Evolutionary conservation across 2,329 filamentous ascomycete species (phyloP).

Genomic region (Paecilomyces formosus): DNA sequence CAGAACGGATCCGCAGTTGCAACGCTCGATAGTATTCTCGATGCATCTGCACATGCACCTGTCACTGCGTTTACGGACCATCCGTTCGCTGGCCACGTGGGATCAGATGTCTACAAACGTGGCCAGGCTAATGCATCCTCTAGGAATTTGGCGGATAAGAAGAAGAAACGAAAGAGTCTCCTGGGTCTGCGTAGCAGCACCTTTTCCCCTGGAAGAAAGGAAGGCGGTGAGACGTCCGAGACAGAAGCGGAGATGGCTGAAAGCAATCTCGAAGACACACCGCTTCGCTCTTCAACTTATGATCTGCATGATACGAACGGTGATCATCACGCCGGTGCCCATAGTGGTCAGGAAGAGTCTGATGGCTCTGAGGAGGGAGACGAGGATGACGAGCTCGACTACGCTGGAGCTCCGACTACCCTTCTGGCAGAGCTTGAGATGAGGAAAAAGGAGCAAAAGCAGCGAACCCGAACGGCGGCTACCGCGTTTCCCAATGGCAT

Average conservation of each 20-base stretch:
- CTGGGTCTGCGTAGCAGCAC: constrained; percentile 15
- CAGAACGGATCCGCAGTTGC: constrained; percentile 75
- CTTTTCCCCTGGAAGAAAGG: constrained; percentile 10
- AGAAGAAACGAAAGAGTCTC: constrained; percentile 21
- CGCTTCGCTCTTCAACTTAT: constrained; percentile 7
- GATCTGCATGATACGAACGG: constrained; percentile 8
- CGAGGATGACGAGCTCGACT: constrained; percentile 37
- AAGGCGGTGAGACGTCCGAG: constrained; percentile 5
- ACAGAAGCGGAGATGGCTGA: constrained; percentile 12
- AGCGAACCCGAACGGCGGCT: constrained; percentile 63
- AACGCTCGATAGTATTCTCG: constrained; percentile 84
- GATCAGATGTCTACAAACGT: constrained; percentile 66
- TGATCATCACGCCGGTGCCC: constrained; percentile 9
- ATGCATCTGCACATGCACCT: constrained; percentile 80
- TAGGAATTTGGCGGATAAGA: constrained; percentile 16
- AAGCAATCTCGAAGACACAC: constrained; percentile 12
- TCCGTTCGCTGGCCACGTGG: constrained; percentile 67
- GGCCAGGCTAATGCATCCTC: constrained; percentile 19
- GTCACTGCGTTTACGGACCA: constrained; percentile 90
- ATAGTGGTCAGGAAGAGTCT: constrained; percentile 13
- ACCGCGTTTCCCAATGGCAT: constrained; percentile 66
- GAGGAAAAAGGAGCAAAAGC: constrained; percentile 80
- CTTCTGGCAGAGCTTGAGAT: constrained; percentile 86
- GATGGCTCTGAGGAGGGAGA: constrained; percentile 24
- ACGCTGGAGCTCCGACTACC: constrained; percentile 73